phyloP scores from a whole-genome alignment of 2,329 filamentous ascomycete genomes.

The Aspergillus terreus region DNA sequence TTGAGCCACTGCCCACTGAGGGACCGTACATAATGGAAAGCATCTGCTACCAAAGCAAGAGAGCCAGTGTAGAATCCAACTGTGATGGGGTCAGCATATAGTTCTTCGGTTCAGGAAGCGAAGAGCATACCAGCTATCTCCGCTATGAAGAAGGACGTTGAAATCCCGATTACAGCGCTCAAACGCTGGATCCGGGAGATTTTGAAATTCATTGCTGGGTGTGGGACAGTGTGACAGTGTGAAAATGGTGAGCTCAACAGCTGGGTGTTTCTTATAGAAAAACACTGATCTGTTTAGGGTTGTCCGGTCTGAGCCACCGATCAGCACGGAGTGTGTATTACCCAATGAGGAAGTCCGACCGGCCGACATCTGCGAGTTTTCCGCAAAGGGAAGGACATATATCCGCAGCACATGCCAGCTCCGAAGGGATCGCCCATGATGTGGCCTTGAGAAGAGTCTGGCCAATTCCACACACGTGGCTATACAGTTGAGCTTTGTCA shows the following conservation, averaged over 20 bases:
- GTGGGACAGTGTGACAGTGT: not conserved
- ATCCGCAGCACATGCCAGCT: not conserved
- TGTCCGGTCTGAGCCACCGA: not conserved
- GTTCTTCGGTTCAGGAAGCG: not conserved
- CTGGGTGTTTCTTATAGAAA: not conserved
- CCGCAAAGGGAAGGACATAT: not conserved
- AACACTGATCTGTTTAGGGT: not conserved
- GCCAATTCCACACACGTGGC: too few species aligned
- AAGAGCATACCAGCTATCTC: constrained; percentile 9
- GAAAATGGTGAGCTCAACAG: not conserved
- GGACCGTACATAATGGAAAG: constrained; percentile 64
- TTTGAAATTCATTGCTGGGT: not conserved
- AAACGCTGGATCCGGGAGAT: constrained; percentile 9
- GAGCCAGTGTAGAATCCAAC: constrained; percentile 66
- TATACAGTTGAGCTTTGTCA: too few species aligned
- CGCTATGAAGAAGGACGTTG: constrained; percentile 16
- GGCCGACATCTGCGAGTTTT: not conserved
- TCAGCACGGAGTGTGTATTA: not conserved
- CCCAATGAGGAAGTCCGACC: not conserved
- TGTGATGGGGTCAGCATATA: constrained; percentile 17
- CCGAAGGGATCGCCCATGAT: too few species aligned
- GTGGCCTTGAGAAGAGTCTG: too few species aligned
- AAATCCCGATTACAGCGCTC: constrained; percentile 14
- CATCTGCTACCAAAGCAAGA: constrained; percentile 68
- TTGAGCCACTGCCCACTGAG: too few species aligned